Conservation (phyloP, 2,329 filamentous ascomycete species). For the Neonectria punicea region DNA sequence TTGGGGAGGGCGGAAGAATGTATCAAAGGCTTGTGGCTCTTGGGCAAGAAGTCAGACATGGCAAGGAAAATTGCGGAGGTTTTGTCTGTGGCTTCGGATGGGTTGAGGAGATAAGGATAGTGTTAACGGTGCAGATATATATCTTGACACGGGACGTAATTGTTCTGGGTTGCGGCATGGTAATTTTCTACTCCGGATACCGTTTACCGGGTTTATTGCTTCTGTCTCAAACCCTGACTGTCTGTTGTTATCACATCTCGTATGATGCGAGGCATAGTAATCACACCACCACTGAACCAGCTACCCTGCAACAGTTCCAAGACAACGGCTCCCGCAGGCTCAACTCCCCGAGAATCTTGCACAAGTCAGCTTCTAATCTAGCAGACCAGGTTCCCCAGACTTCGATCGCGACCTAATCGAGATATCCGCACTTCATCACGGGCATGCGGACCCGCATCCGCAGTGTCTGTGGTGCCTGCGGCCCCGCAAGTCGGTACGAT, state of each 20-base stretch:
- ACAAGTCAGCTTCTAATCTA: neutral
- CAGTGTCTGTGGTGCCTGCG: slow-evolving; percentile 4
- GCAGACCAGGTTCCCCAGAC: neutral
- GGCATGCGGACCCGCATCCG: slow-evolving; percentile 22
- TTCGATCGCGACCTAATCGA: slow-evolving; percentile 1
- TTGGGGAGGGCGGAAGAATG: slow-evolving; percentile 57
- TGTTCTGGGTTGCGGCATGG: neutral
- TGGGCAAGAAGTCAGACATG: slow-evolving; percentile 66
- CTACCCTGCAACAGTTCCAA: neutral
- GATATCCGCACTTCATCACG: neutral
- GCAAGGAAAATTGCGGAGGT: slow-evolving; percentile 41
- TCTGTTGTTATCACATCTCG: neutral
- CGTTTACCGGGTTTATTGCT: neutral
- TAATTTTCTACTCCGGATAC: neutral
- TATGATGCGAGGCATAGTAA: neutral
- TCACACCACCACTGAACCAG: neutral
- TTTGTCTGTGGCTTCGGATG: slow-evolving; percentile 23
- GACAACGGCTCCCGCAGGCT: neutral
- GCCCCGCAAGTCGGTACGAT: slow-evolving; percentile 9
- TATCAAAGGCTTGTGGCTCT: slow-evolving; percentile 62
- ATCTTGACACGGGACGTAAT: neutral
- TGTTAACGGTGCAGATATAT: neutral
- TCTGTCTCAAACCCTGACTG: too few species aligned
- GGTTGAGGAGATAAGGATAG: slow-evolving; percentile 6
- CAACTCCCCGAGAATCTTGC: neutral